phyloP scores from a whole-genome alignment of 1,139 yeast genomes.

The Geotrichum siamense region DNA sequence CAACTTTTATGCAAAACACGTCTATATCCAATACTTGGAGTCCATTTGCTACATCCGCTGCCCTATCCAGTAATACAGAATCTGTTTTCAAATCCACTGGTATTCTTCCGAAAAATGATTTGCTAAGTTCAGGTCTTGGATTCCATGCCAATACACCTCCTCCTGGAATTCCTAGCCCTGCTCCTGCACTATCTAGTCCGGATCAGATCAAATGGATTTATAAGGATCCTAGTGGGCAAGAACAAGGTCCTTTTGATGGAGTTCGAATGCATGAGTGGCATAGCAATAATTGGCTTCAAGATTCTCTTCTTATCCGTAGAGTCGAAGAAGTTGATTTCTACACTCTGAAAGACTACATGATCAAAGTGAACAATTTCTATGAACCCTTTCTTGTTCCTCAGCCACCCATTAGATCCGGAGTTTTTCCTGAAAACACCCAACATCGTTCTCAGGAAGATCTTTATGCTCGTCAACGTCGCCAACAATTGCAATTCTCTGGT shows the following conservation, averaged over 20 bases:
- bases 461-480: conserved; percentile 21
- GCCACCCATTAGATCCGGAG: conserved; percentile 27
- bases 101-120: conserved; percentile 14
- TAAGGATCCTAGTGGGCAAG: conserved; percentile 59
- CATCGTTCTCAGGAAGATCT: conserved; percentile 20
- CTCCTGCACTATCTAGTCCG: conserved; percentile 30
- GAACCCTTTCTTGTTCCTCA: conserved; percentile 59
- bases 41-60: conserved; percentile 16
- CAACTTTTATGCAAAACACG: conserved; percentile 12
- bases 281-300: conserved; percentile 51
- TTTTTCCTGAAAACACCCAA: conserved; percentile 17
- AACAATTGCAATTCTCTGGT: conserved; percentile 21
- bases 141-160: conserved; percentile 24
- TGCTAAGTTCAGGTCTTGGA: conserved; percentile 11
- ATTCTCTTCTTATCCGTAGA: conserved; percentile 52
- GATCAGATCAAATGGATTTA: conserved; percentile 60
- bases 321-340: conserved; percentile 33
- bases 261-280: conserved; percentile 75
- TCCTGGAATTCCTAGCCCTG: conserved; percentile 25
- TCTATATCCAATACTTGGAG: conserved; percentile 15
- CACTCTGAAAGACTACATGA: conserved; percentile 30
- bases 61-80: conserved; percentile 12
- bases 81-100: conserved; percentile 11
- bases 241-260: conserved; percentile 79
- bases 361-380: conserved; percentile 42